Evolutionary conservation across 164 flowering plant genomes (phyloP).

Genomic region (Stephania japonica): DNA sequence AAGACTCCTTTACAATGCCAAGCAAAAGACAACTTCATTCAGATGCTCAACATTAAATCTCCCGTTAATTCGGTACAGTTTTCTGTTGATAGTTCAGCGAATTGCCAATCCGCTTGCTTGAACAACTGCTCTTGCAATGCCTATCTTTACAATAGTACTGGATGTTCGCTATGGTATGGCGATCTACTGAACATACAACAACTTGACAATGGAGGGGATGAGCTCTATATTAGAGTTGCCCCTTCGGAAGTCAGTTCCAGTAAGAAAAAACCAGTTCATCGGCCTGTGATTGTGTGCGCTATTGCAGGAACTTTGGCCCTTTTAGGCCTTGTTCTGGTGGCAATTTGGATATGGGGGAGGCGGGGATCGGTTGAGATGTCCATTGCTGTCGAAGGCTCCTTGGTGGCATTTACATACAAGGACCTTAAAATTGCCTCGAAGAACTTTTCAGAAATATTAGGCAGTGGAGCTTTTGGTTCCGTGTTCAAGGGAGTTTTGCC

Average conservation of each 20-base stretch:
- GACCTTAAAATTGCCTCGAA: constrained; percentile 40
- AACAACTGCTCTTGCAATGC: constrained; percentile 28
- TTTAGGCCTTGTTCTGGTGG: constrained; percentile 15
- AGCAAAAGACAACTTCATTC: constrained; percentile 5
- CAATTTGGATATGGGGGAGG: constrained; percentile 16
- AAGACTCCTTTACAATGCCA: constrained; percentile 17
- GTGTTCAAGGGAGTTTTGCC: constrained; percentile 49
- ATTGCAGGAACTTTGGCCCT: constrained; percentile 11
- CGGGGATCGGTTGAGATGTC: constrained; percentile 6
- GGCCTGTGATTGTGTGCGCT: constrained; percentile 18
- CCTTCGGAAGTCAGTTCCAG: constrained; percentile 5
- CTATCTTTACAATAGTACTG: constrained; percentile 12
- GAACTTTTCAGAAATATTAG: constrained; percentile 47
- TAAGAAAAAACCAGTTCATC: constrained; percentile 11
- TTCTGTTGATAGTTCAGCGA: background rate
- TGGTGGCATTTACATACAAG: constrained; percentile 36
- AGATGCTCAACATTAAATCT: constrained; percentile 1
- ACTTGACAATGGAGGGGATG: constrained; percentile 1
- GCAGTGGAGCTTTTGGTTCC: constrained; percentile 59
- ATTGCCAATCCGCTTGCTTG: constrained; percentile 21
- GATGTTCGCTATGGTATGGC: constrained; percentile 24
- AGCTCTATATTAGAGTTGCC: constrained; percentile 18
- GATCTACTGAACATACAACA: constrained; percentile 17
- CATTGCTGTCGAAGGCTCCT: constrained; percentile 30
- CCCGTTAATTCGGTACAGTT: background rate